phyloP scores from a whole-genome alignment of 2,329 filamentous ascomycete species.

The Chaetothyriales sp. region DNA sequence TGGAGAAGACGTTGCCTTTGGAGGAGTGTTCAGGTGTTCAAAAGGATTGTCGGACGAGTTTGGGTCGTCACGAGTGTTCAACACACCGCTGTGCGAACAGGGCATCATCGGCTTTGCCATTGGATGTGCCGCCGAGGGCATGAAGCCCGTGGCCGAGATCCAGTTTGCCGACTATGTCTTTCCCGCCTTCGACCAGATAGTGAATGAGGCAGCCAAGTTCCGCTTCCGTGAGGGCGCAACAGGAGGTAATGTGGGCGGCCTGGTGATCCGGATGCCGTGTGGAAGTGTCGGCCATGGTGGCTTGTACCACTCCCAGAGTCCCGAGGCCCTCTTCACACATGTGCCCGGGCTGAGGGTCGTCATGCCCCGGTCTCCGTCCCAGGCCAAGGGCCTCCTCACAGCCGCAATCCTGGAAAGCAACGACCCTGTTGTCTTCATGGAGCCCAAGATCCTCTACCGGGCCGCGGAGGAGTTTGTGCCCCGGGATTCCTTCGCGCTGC shows the following conservation, averaged over 20 bases:
- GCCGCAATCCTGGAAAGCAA: constrained; percentile 58
- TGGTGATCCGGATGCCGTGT: constrained; percentile 81
- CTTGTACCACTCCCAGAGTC: constrained; percentile 77
- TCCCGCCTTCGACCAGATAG: constrained; percentile 83
- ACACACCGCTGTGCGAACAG: constrained; percentile 86
- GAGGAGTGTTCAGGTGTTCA: constrained; percentile 87
- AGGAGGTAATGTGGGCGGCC: constrained; percentile 55
- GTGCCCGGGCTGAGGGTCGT: constrained; percentile 74
- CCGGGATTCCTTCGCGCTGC: constrained; percentile 62
- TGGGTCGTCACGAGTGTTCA: constrained; percentile 81
- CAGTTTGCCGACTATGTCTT: constrained; percentile 93
- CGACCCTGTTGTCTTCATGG: constrained; percentile 84
- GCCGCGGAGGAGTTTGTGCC: constrained; percentile 87
- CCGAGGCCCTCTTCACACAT: constrained; percentile 77
- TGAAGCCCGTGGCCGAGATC: constrained; percentile 85
- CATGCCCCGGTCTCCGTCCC: constrained; percentile 68
- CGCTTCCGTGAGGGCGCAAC: constrained; percentile 56
- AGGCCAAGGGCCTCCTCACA: constrained; percentile 76
- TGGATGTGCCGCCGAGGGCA: constrained; percentile 74
- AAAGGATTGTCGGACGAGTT: constrained; percentile 82
- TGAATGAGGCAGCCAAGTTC: constrained; percentile 84
- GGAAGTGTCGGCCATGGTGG: constrained; percentile 82
- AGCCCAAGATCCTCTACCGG: constrained; percentile 84
- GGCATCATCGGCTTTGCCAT: constrained; percentile 90
- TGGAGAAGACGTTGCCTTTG: constrained; percentile 93